Percentiles rank a stretch among this genome's conserved stretches.
phyloP scores from a whole-genome alignment of 2,329 filamentous ascomycete genomes.

The Emericellopsis atlantica region DNA sequence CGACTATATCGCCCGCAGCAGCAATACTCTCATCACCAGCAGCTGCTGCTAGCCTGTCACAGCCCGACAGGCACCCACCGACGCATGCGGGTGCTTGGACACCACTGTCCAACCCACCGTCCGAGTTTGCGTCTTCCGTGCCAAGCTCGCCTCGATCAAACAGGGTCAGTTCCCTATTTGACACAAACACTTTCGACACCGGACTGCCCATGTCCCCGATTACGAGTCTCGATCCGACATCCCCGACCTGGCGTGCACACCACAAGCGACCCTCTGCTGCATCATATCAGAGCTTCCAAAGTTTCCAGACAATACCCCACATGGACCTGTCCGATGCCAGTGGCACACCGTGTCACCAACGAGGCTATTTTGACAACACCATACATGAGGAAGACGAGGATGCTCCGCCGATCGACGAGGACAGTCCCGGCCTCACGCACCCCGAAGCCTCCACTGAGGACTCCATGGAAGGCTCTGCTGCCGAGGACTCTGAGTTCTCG shows the following conservation, averaged over 20 bases:
- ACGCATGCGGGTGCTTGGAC: constrained; percentile 42
- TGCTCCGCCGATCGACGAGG: constrained; percentile 8
- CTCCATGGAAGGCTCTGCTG: constrained; percentile 11
- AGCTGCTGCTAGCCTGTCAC: constrained; percentile 26
- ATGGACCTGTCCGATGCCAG: constrained; percentile 7
- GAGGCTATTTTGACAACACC: constrained; percentile 12
- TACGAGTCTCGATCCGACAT: constrained; percentile 59
- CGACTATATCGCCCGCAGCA: constrained; percentile 7
- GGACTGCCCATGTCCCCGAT: constrained; percentile 74
- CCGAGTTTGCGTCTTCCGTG: constrained; percentile 60
- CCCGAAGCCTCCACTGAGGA: constrained; percentile 19
- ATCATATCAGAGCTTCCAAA: constrained; percentile 36
- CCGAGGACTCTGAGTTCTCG: constrained; percentile 13
- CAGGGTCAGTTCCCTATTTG: constrained; percentile 66
- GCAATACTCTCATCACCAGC: constrained; percentile 15
- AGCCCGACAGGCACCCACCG: constrained; percentile 26
- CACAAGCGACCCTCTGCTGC: constrained; percentile 46
- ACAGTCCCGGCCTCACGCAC: constrained; percentile 10
- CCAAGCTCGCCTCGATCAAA: constrained; percentile 73
- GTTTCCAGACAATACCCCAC: constrained; percentile 6
- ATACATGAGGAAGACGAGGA: constrained; percentile 27
- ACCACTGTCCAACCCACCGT: constrained; percentile 32
- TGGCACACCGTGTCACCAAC: constrained; percentile 9
- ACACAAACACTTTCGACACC: constrained; percentile 47
- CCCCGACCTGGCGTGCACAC: constrained; percentile 38